Evolutionary conservation across 1,139 yeast genomes (phyloP).

Genomic region (Debaryomyces singareniensis): DNA sequence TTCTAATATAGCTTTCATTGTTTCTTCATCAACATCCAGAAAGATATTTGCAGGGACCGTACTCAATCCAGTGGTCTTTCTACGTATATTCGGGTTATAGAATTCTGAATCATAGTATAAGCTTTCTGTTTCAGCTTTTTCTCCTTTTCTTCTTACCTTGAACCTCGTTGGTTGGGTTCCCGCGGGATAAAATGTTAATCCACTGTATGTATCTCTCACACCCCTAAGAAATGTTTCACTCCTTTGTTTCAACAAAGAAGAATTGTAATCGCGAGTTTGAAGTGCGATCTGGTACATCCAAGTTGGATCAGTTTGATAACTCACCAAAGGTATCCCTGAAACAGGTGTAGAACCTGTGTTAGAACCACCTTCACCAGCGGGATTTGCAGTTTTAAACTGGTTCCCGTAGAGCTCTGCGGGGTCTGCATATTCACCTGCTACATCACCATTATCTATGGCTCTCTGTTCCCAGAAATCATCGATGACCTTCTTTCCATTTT

Average conservation of each 20-base stretch:
- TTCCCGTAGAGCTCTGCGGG: conserved; percentile 46
- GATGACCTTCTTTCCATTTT: conserved; percentile 70
- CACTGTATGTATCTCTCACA: conserved; percentile 76
- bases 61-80: conserved; percentile 56
- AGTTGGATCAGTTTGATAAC: conserved; percentile 57
- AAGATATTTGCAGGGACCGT: conserved; percentile 53
- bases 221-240: conserved; percentile 51
- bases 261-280: conserved; percentile 67
- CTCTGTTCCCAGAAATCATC: conserved; percentile 89
- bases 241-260: conserved; percentile 55
- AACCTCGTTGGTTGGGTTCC: conserved; percentile 64
- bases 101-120: conserved; percentile 49
- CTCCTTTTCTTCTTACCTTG: conserved; percentile 14
- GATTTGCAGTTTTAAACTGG: conserved; percentile 12
- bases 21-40: conserved; percentile 51
- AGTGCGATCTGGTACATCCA: conserved; percentile 87
- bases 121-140: conserved; percentile 4
- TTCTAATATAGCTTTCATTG: conserved; percentile 52
- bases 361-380: conserved; percentile 12
- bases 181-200: conserved; percentile 65
- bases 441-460: conserved; percentile 64
- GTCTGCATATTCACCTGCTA: conserved; percentile 78
- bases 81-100: conserved; percentile 34
- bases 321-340: conserved; percentile 34
- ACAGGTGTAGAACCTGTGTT: conserved; percentile 26